These are phyloP conservation scores for Ilyonectria sp. DNA, from an alignment of 2,329 filamentous ascomycete genomes.

Conservation along the genomic window DNA sequence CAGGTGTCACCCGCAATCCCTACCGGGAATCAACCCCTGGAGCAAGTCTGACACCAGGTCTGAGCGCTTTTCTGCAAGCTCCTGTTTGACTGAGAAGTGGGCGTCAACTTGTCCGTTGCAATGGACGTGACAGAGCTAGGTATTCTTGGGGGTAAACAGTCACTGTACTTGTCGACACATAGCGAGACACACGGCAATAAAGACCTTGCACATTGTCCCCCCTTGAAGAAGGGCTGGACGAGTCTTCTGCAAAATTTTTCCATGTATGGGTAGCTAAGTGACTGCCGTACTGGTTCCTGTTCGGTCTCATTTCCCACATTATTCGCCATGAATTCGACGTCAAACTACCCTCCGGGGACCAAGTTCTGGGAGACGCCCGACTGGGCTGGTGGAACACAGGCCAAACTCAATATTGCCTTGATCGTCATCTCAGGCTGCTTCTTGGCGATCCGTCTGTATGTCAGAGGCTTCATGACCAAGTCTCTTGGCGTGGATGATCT, in stretches of 20 bases:
- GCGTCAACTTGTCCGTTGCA: neutral
- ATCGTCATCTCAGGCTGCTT: conserved; percentile 10
- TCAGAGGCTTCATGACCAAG: conserved; percentile 23
- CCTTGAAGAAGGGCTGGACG: neutral
- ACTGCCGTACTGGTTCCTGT: neutral
- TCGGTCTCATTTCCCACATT: neutral
- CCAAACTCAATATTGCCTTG: conserved; percentile 24
- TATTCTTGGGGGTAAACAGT: conserved; percentile 2
- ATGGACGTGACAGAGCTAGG: conserved; percentile 3
- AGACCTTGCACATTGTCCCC: conserved; percentile 2
- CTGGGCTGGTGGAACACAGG: conserved; percentile 22
- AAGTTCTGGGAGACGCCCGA: conserved; percentile 25
- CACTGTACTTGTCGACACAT: neutral
- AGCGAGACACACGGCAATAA: conserved; percentile 1
- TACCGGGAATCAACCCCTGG: conserved; percentile 6
- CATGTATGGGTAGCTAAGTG: neutral
- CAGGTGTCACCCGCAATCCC: conserved; percentile 2
- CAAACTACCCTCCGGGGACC: conserved; percentile 16
- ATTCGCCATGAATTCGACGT: conserved; percentile 16
- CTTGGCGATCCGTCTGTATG: conserved; percentile 16
- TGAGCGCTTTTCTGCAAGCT: neutral
- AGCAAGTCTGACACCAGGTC: neutral
- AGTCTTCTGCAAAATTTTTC: neutral
- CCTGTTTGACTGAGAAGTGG: neutral
- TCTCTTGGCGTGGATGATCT: conserved; percentile 23